Base-by-base conservation (phyloP, 2,329 filamentous ascomycete genomes). In the Cladosporium sp. region DNA sequence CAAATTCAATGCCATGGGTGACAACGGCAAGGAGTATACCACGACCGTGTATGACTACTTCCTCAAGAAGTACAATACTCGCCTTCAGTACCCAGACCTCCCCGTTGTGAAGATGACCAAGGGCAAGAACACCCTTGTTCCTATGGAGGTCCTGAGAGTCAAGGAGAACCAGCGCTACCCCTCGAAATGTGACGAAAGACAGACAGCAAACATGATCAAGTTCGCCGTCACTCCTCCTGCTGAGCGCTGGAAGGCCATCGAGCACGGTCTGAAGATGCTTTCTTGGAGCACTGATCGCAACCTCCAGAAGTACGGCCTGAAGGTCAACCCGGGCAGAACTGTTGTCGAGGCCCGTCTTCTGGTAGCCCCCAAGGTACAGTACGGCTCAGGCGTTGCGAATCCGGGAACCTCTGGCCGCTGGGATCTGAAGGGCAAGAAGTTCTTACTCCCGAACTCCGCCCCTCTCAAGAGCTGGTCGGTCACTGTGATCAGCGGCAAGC, bases 361-460 rank as follows among this genome's bases (percentile, higher is more conserved):
- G 0, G 82, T 84, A 0, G 85, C 88, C 3, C 94, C 95, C 0
- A 83, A 85, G 30, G 86, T 98, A 11, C 81, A 87, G 51, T 97
- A 92, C 73, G 86, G 80, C 1, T 62, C 63, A 15, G 84, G 80
- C 74, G 61, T 74, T 8, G 77, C 82, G 5, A 87, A 89, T 65
- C 91, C 92, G 1, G 84, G 86, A 24, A 86, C 84, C 21, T 78
- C 80, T 34, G 95, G 94, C 38, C 89, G 92, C 28, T 99, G 95
- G 95, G 92, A 96, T 76, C 83, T 98, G 12, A 88, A 92, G 49
- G 88, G 88, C 34, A 92, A 92, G 78, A 89, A 90, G 76, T 97
- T 97, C 76, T 83, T 89, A 14, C 79, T 82, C 61, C 78, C 85
- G 3, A 95, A 96, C 74, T 71, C 79, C 0, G 63, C 62, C 3